A percentile compares a stretch with the other conserved stretches of the same genome.
Conservation (phyloP, 805 yeast species). For the Metschnikowia corniflorae region DNA sequence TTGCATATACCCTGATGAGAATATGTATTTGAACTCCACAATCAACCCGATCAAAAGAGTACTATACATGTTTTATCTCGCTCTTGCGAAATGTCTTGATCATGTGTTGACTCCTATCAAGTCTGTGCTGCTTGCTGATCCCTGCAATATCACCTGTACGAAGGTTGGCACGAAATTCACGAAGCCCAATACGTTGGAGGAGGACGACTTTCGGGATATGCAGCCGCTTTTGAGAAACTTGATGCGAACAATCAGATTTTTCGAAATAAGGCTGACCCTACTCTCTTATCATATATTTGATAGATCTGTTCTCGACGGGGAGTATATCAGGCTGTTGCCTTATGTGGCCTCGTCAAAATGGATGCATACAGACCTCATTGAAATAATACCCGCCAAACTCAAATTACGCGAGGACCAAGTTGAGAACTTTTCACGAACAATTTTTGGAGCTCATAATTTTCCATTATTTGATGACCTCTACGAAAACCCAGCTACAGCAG, state of each 20-base stretch:
- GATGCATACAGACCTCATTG: conserved; percentile 17
- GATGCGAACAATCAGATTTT: conserved; percentile 30
- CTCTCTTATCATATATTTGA: conserved; percentile 24
- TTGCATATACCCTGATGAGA: conserved; percentile 32
- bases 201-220: conserved; percentile 20
- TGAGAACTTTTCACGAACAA: conserved; percentile 7
- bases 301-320: conserved; percentile 21
- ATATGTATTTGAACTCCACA: conserved; percentile 25
- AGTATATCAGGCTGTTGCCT: conserved; percentile 15
- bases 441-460: conserved; percentile 14
- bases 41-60: conserved; percentile 30
- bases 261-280: conserved; percentile 29
- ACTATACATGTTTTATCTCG: conserved; percentile 32
- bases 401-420: conserved; percentile 13
- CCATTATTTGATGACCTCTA: conserved; percentile 19
- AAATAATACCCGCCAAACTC: conserved; percentile 19
- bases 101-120: conserved; percentile 35
- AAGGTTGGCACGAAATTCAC: conserved; percentile 26
- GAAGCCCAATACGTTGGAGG: conserved; percentile 17
- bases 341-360: conserved; percentile 8
- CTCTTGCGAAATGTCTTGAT: conserved; percentile 32
- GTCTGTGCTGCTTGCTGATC: conserved; percentile 32
- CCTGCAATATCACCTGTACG: conserved; percentile 31
- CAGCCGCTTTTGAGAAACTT: conserved; percentile 24
- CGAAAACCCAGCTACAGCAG: conserved; percentile 15